Percentiles rank a stretch among this genome's conserved stretches.
Evolutionary conservation across 148 eudicot species (phyloP).

Genomic region (Gaultheria prostrata): DNA sequence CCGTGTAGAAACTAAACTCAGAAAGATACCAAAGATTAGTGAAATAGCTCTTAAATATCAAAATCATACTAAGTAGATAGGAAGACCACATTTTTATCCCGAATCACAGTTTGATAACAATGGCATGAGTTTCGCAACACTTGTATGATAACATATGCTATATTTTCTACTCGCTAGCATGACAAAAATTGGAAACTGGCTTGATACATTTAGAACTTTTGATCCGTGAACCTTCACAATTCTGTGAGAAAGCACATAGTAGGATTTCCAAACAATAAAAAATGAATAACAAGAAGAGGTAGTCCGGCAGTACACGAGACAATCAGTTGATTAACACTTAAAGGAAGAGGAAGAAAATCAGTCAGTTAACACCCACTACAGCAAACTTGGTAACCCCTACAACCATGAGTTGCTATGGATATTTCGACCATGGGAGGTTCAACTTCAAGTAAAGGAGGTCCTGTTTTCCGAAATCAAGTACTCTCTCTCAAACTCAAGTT

Average conservation of each 20-base stretch:
- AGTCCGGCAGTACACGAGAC: neutral
- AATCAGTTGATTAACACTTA: neutral
- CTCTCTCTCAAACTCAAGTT: neutral
- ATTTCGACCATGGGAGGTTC: neutral
- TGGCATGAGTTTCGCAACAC: neutral
- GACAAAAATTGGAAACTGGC: neutral
- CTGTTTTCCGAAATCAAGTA: neutral
- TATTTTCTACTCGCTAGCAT: neutral
- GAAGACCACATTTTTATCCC: neutral
- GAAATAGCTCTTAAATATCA: neutral
- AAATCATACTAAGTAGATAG: neutral
- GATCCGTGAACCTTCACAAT: neutral
- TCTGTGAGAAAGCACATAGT: neutral
- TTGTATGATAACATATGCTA: neutral
- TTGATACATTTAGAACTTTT: neutral
- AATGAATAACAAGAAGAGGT: neutral
- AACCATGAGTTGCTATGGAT: neutral
- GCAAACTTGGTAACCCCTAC: neutral
- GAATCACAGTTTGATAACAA: neutral
- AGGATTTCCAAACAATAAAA: neutral
- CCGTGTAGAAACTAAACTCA: conserved; percentile 71
- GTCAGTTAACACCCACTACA: neutral
- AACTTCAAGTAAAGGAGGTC: neutral
- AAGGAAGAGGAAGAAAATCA: neutral
- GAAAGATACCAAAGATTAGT: conserved; percentile 29